Percentiles rank a stretch among this genome's conserved stretches.
Conservation (phyloP, 352 stramenopile species). For the Thalassiosira livingstoniorum region DNA sequence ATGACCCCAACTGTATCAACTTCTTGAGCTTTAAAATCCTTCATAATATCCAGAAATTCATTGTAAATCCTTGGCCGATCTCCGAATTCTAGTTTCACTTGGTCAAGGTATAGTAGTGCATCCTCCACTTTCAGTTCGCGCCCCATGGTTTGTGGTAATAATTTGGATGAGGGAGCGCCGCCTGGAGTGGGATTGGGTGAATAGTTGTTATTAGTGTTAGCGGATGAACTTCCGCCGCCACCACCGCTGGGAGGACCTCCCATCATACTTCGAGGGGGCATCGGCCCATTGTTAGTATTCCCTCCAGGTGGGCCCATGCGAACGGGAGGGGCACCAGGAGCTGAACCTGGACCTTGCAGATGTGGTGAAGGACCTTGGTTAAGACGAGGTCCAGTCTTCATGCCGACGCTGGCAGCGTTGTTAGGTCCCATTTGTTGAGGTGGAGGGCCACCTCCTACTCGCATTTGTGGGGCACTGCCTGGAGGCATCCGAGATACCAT, state of each 20-base stretch:
- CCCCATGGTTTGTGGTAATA: constrained; percentile 24
- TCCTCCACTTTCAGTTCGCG: constrained; percentile 94
- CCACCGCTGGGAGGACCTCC: neutral
- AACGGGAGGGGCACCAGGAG: neutral
- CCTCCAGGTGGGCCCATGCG: too few species aligned
- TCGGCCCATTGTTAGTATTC: neutral
- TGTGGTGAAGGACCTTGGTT: neutral
- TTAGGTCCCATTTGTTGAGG: neutral
- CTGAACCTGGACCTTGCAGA: neutral
- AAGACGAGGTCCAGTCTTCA: neutral
- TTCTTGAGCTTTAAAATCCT: constrained; percentile 98
- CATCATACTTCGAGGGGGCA: neutral
- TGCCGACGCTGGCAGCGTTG: neutral
- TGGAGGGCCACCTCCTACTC: neutral
- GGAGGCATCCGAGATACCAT: neutral
- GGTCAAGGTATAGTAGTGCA: constrained; percentile 98
- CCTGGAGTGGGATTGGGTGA: neutral
- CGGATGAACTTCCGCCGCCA: neutral
- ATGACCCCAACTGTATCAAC: constrained; percentile 97
- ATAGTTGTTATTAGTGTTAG: neutral
- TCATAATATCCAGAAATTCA: constrained; percentile 99
- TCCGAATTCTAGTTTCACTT: constrained; percentile 99
- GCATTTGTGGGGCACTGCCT: neutral
- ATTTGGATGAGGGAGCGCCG: neutral
- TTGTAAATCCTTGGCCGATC: constrained; percentile 99